phyloP scores from a whole-genome alignment of 768 basidiomycete species.

The Amanita thiersii region DNA sequence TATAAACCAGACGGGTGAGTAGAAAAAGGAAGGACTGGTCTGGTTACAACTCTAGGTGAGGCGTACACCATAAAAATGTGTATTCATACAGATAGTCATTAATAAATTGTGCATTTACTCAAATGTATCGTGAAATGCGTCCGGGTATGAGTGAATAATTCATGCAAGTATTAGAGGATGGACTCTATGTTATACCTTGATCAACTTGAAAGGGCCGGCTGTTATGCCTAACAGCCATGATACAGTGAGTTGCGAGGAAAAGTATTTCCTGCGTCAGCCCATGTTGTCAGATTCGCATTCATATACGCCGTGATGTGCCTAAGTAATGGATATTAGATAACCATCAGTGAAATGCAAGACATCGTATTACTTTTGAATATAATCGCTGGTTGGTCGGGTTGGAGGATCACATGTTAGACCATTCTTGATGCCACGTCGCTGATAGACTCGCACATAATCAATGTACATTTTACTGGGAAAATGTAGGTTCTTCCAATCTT shows the following conservation, averaged over 20 bases:
- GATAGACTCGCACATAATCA: slow-evolving; percentile 88
- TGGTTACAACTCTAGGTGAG: slow-evolving; percentile 3
- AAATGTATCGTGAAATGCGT: slow-evolving; percentile 1
- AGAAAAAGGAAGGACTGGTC: slow-evolving; percentile 1
- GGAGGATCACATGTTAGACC: slow-evolving; percentile 77
- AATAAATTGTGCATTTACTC: slow-evolving; percentile 8
- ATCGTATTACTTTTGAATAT: slow-evolving; percentile 53
- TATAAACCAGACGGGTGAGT: not conserved
- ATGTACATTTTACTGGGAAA: slow-evolving; percentile 81
- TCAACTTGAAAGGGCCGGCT: not conserved
- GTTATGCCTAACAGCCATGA: slow-evolving; percentile 28
- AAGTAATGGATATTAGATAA: slow-evolving; percentile 3
- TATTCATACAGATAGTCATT: slow-evolving; percentile 3
- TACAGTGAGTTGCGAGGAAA: slow-evolving; percentile 63
- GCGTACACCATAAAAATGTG: slow-evolving; percentile 3
- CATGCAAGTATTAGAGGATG: slow-evolving; percentile 2
- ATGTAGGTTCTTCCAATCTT: slow-evolving; percentile 59
- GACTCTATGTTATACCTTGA: not conserved
- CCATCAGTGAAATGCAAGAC: no score
- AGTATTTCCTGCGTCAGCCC: slow-evolving; percentile 66
- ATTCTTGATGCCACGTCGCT: slow-evolving; percentile 61
- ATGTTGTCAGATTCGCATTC: slow-evolving; percentile 82
- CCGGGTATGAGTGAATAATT: not conserved
- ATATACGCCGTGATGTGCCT: slow-evolving; percentile 51
- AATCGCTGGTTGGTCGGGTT: slow-evolving; percentile 68